A percentile compares a stretch with the other conserved stretches of the same genome.
These are phyloP conservation scores for Brasilioporus rufonigricans DNA, from an alignment of 768 basidiomycete genomes.

Conservation along the genomic window DNA sequence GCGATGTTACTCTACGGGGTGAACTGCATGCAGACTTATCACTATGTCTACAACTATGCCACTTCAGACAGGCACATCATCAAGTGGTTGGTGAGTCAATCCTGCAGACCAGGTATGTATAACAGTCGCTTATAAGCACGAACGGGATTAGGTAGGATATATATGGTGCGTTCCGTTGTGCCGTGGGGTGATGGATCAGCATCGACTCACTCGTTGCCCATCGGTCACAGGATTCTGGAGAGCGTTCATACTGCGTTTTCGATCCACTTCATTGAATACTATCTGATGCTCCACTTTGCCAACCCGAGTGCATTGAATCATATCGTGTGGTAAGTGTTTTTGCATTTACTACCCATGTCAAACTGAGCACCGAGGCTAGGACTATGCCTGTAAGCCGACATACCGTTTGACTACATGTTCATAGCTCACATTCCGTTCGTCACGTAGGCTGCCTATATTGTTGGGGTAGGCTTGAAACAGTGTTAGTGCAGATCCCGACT, in stretches of 20 bases:
- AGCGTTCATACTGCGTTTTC: background rate
- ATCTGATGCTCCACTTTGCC: background rate
- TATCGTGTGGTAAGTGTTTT: background rate
- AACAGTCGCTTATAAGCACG: background rate
- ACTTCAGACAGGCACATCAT: background rate
- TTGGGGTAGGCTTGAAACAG: background rate
- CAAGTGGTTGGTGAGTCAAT: background rate
- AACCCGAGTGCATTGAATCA: background rate
- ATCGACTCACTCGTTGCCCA: background rate
- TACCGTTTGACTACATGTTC: background rate
- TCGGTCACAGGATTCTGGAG: background rate
- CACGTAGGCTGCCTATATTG: background rate
- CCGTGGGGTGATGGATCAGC: background rate
- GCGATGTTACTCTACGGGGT: background rate
- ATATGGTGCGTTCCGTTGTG: background rate
- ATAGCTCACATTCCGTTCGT: background rate
- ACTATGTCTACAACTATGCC: background rate
- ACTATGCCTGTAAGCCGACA: background rate
- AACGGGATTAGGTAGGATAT: background rate
- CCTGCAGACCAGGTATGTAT: background rate
- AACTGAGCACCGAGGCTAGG: background rate
- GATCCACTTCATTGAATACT: background rate
- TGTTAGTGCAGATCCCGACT: background rate
- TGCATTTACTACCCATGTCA: background rate
- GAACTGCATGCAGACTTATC: background rate